phyloP scores from a whole-genome alignment of 139 green algal species.

The Micractinium conductrix region DNA sequence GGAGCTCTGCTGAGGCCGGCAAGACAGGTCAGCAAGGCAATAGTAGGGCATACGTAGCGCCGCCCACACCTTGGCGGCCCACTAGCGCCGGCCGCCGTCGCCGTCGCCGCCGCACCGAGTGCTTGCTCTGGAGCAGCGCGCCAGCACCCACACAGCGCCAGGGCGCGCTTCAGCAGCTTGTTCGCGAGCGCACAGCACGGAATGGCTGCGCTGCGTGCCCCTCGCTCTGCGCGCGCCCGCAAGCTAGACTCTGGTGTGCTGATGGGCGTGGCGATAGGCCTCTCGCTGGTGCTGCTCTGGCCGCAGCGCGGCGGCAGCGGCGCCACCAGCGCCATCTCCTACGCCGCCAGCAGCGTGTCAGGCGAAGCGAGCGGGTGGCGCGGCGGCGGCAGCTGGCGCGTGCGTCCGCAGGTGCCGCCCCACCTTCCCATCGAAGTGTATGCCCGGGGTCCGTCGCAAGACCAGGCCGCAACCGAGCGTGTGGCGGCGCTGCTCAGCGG shows the following conservation, averaged over 20 bases:
- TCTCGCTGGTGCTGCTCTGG: neutral
- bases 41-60: too few relatives aligned
- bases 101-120: too few relatives aligned
- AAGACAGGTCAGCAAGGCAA: too few relatives aligned
- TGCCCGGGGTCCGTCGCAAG: neutral
- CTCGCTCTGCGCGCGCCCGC: neutral
- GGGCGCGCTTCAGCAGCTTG: too few relatives aligned
- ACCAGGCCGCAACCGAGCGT: neutral
- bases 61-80: too few relatives aligned
- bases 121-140: too few relatives aligned
- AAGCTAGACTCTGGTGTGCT: neutral
- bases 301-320: neutral
- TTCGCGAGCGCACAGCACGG: too few relatives aligned
- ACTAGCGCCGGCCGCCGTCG: too few relatives aligned
- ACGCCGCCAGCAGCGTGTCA: neutral
- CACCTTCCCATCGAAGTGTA: conserved; percentile 10
- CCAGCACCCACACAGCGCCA: too few relatives aligned
- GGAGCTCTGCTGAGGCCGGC: too few relatives aligned
- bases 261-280: neutral
- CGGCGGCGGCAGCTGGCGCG: neutral
- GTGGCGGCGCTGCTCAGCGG: conserved; percentile 1
- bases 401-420: neutral
- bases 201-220: neutral
- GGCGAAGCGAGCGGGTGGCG: too few relatives aligned
- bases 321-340: neutral